Conservation (phyloP, 768 basidiomycete species). For the Leccinum longicurvipes region DNA sequence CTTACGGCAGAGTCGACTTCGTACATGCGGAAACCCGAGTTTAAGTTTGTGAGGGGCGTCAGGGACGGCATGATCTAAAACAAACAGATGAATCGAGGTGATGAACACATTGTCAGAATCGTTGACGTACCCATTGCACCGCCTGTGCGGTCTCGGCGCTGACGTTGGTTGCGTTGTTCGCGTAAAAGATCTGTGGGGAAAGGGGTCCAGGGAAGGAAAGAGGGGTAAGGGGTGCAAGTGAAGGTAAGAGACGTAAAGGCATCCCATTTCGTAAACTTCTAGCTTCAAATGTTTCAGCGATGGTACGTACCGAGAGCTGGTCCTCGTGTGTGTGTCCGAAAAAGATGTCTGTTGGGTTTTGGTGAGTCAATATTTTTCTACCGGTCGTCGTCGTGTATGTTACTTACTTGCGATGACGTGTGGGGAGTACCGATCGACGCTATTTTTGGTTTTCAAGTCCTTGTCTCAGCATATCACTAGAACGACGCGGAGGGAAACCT, state of each 20-base stretch:
- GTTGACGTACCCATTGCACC: slow-evolving; percentile 41
- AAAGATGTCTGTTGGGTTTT: slow-evolving; percentile 50
- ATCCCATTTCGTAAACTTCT: neutral
- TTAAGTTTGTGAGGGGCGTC: slow-evolving; percentile 63
- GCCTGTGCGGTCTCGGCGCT: slow-evolving; percentile 52
- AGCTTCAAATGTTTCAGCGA: neutral
- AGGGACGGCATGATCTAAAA: slow-evolving; percentile 47
- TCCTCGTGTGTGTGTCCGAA: slow-evolving; percentile 76
- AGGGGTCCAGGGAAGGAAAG: neutral
- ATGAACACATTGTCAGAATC: neutral
- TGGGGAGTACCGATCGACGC: slow-evolving; percentile 23
- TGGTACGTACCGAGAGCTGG: slow-evolving; percentile 49
- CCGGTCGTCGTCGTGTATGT: neutral
- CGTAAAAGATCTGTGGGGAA: slow-evolving; percentile 55
- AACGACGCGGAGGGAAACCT: neutral
- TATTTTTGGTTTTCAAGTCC: slow-evolving; percentile 8
- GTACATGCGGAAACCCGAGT: slow-evolving; percentile 61
- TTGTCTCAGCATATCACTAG: neutral
- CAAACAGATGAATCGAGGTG: neutral
- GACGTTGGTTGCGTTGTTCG: slow-evolving; percentile 62
- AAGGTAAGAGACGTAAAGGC: neutral
- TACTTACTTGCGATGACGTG: slow-evolving; percentile 27
- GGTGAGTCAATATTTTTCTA: neutral
- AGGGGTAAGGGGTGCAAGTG: neutral
- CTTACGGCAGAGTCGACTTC: slow-evolving; percentile 38